phyloP scores from a whole-genome alignment of 352 stramenopile species.

The Nothophytophthora sp. region DNA sequence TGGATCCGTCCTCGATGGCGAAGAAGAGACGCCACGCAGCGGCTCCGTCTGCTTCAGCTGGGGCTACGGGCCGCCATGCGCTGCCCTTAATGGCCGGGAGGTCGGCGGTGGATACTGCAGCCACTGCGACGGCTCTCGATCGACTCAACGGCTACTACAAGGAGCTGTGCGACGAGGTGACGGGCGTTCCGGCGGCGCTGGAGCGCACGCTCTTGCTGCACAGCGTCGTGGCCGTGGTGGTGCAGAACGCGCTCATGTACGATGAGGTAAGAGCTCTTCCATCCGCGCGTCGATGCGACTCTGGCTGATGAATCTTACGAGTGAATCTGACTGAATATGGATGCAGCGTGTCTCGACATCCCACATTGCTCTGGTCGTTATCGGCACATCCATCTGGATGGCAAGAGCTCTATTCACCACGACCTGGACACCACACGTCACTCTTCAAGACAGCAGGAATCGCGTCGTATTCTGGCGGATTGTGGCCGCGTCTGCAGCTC shows the following conservation, averaged over 20 bases:
- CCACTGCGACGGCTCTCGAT: slow-evolving; percentile 3
- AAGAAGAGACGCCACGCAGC: slow-evolving; percentile 37
- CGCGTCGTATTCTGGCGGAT: slow-evolving; percentile 9
- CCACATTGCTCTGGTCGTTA: slow-evolving; percentile 27
- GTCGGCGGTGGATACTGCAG: slow-evolving; percentile 2
- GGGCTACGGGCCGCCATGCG: neutral
- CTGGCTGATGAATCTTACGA: neutral
- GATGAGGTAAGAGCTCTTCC: slow-evolving; percentile 38
- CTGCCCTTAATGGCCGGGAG: neutral
- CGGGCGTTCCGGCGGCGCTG: slow-evolving; percentile 15
- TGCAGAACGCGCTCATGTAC: slow-evolving; percentile 48
- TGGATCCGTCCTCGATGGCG: too few relatives aligned
- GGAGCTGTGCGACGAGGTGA: slow-evolving; percentile 17
- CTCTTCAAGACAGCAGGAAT: slow-evolving; percentile 1
- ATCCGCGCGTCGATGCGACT: too few relatives aligned
- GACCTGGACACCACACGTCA: slow-evolving; percentile 12
- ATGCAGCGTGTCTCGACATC: slow-evolving; percentile 26
- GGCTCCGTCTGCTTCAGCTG: neutral
- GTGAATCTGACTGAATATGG: neutral
- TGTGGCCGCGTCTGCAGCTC: neutral
- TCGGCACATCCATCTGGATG: slow-evolving; percentile 48
- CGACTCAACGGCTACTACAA: slow-evolving; percentile 13
- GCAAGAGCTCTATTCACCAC: slow-evolving; percentile 21
- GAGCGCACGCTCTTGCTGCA: slow-evolving; percentile 40
- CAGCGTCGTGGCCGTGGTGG: slow-evolving; percentile 24